These are phyloP conservation scores for Kazachstania sp. DNA, from an alignment of 1,139 yeast genomes.

Conservation along the genomic window DNA sequence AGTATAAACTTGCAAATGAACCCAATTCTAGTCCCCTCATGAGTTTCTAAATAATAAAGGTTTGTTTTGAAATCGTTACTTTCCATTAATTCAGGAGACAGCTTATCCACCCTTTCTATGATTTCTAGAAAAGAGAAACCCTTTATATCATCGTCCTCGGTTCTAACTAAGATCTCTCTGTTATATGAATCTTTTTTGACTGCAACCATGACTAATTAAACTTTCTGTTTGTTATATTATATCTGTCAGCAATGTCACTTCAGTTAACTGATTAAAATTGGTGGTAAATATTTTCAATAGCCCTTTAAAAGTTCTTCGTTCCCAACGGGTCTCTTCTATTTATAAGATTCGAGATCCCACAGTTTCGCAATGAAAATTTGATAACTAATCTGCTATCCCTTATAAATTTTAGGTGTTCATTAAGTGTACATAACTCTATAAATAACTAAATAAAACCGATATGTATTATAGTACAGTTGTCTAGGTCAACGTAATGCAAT, in stretches of 20 bases:
- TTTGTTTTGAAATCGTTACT: conserved; percentile 17
- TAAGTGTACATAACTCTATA: too few relatives aligned
- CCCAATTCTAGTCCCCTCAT: conserved; percentile 21
- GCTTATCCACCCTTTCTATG: conserved; percentile 23
- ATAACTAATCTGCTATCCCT: too few relatives aligned
- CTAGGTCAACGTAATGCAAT: too few relatives aligned
- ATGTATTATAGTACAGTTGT: too few relatives aligned
- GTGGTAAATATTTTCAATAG: not conserved
- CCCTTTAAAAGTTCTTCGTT: not conserved
- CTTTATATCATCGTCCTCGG: conserved; percentile 16
- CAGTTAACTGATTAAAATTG: too few relatives aligned
- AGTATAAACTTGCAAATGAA: conserved; percentile 21
- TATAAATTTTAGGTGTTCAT: too few relatives aligned
- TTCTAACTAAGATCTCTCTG: conserved; percentile 19
- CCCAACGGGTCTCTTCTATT: too few relatives aligned
- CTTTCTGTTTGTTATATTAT: too few relatives aligned
- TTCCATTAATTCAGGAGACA: conserved; percentile 19
- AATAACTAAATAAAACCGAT: too few relatives aligned
- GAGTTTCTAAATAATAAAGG: conserved; percentile 21
- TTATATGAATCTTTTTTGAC: conserved; percentile 13
- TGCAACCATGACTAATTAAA: conserved; percentile 15
- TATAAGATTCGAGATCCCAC: too few relatives aligned
- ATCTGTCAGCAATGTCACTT: not conserved
- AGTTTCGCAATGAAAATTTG: too few relatives aligned
- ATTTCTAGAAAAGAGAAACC: conserved; percentile 22